phyloP scores from a whole-genome alignment of 1,284 basidiomycete genomes.

The Malassezia furfur region DNA sequence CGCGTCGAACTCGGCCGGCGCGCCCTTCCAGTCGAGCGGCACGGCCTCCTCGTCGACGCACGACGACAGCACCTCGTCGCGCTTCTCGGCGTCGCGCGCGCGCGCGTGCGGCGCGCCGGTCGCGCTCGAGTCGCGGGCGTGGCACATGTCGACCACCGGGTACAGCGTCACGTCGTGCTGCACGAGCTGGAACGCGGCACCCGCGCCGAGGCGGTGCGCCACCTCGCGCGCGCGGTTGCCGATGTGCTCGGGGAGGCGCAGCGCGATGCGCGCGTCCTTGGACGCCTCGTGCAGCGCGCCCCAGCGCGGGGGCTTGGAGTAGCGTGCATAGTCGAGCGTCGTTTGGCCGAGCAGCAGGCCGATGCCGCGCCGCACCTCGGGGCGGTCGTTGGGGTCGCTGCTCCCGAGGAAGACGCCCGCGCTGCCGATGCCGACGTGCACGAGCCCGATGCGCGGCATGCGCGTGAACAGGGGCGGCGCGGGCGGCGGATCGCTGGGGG shows the following conservation, averaged over 20 bases:
- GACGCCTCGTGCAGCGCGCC: neutral
- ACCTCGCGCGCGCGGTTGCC: neutral
- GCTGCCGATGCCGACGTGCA: constrained; percentile 8
- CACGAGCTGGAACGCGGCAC: constrained; percentile 1
- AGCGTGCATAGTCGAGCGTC: constrained; percentile 9
- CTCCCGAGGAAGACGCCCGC: neutral
- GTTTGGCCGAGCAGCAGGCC: constrained; percentile 6
- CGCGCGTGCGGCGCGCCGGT: neutral
- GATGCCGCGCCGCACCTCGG: constrained; percentile 10
- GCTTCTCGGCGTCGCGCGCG: no score
- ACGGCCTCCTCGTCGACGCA: no score
- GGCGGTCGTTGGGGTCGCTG: constrained; percentile 10
- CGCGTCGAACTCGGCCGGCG: no score
- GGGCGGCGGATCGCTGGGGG: neutral
- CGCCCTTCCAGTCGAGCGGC: no score
- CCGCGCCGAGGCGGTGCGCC: neutral
- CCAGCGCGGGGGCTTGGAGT: neutral
- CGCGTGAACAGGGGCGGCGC: constrained; percentile 1
- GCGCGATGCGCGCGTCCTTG: constrained; percentile 9
- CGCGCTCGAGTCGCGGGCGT: neutral
- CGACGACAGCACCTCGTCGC: no score
- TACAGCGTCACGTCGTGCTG: constrained; percentile 3
- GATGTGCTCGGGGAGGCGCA: constrained; percentile 12
- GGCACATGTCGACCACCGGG: constrained; percentile 9
- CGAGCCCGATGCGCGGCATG: neutral